Percentiles rank a stretch among this genome's conserved stretches.
Conservation (phyloP, 2,329 filamentous ascomycete genomes). For the Diaporthe nobilis region DNA sequence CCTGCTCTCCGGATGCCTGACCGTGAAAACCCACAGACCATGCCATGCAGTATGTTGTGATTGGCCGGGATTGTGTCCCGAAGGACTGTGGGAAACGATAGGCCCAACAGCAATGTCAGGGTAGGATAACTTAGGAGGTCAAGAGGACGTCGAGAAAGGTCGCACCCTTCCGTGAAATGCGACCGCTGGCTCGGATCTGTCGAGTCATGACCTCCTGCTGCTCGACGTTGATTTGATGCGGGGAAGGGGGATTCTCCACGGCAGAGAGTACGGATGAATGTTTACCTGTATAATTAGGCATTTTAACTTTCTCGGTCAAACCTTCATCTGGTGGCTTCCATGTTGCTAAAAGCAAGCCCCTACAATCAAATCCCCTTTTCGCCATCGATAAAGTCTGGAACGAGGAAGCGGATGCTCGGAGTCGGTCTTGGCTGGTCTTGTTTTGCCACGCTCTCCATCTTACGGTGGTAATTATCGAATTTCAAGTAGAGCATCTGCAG, state of each 20-base stretch:
- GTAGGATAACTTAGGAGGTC: not conserved
- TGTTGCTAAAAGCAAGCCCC: not conserved
- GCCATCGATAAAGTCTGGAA: not conserved
- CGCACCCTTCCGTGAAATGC: not conserved
- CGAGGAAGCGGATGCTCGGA: not conserved
- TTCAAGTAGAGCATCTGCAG: not conserved
- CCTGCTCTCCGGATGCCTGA: not conserved
- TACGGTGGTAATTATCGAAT: not conserved
- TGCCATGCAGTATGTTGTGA: not conserved
- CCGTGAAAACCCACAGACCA: not conserved
- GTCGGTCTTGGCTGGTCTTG: slow-evolving; percentile 8
- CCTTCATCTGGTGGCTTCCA: not conserved
- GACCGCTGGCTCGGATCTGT: slow-evolving; percentile 1
- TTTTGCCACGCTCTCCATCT: slow-evolving; percentile 2
- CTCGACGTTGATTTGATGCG: not conserved
- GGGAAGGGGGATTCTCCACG: not conserved
- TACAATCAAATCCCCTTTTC: no score
- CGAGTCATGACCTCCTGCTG: slow-evolving; percentile 26
- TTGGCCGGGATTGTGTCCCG: not conserved
- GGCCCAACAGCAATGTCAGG: not conserved
- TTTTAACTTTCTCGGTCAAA: slow-evolving; percentile 21
- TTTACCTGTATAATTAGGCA: not conserved
- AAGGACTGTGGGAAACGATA: not conserved
- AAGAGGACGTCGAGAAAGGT: not conserved
- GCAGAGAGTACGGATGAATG: not conserved